Percentiles rank a stretch among this genome's conserved stretches.
These are phyloP conservation scores for Annulohypoxylon truncatum DNA, from an alignment of 2,329 filamentous ascomycete species.

Conservation along the genomic window DNA sequence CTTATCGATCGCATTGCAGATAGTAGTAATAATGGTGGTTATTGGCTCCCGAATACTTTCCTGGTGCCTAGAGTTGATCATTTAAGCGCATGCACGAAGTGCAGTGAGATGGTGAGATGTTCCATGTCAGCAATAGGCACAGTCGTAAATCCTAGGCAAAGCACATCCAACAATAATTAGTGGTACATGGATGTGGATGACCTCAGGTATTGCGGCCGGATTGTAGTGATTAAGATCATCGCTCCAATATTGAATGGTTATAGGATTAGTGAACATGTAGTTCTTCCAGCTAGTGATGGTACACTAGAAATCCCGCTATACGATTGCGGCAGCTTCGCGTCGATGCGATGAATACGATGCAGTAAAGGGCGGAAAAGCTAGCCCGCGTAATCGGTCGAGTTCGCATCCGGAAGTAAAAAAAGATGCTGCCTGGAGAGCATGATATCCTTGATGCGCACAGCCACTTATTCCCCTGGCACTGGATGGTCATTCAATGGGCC, in stretches of 20 bases:
- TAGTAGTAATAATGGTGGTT: not conserved
- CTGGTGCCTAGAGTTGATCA: not conserved
- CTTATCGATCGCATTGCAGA: constrained; percentile 7
- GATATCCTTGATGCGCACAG: not conserved
- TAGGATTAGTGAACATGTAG: not conserved
- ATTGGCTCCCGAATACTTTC: not conserved
- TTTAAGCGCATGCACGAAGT: not conserved
- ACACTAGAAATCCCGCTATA: not conserved
- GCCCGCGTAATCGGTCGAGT: not conserved
- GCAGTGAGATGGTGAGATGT: not conserved
- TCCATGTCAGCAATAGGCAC: not conserved
- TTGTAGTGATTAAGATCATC: not conserved
- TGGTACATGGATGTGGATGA: not conserved
- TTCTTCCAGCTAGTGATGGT: not conserved
- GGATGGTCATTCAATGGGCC: not conserved
- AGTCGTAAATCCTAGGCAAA: not conserved
- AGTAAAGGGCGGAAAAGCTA: not conserved
- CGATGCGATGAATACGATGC: not conserved
- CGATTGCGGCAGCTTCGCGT: not conserved
- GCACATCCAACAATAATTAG: not conserved
- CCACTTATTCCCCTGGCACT: not conserved
- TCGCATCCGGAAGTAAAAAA: not conserved
- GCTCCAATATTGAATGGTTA: not conserved
- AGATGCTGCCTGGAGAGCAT: not conserved
- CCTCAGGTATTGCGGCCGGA: not conserved